Evolutionary conservation across 768 basidiomycete genomes (phyloP), one percentile per base, ranked within the genome.

Genomic region (Lanmaoa rubissima): DNA sequence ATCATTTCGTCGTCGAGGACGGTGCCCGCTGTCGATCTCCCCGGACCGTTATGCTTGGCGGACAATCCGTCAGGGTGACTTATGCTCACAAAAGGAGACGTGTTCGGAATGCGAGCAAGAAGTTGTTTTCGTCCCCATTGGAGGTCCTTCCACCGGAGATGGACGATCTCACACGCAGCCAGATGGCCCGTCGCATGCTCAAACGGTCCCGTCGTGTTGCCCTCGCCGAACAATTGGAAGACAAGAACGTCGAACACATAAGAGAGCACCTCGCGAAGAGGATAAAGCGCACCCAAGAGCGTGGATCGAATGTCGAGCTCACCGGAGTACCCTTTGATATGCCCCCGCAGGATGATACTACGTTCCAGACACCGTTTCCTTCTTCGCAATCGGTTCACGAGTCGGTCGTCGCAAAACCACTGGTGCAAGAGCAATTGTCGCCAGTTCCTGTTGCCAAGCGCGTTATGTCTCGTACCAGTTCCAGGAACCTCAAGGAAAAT

Each of bases 131-230:
- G 1, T 72, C 70, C 42, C 72, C 70, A 2, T 48, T 73, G 34
- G 66, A 72, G 46, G 49, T 58, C 55, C 59, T 75, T 51, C 48
- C 68, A 32, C 55, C 59, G 24, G 62, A 68, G 5, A 53, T 44
- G 28, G 67, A 73, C 31, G 73, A 75, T 57, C 61, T 79, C 19
- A 68, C 77, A 5, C 65, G 70, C 31, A 56, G 69, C 8, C 76
- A 79, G 68, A 77, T 80, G 72, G 69, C 74, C 26, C 73, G 63
- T 19, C 73, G 79, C 28, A 78, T 79, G 74, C 75, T 78, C 61
- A 81, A 81, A 61, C 73, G 80, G 16, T 76, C 78, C 12, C 77
- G 79, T 55, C 72, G 74, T n/a, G 68, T 66, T 14, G 60, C 67
- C 12, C 62, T 67, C 43, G 56, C 63, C 16, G 68, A 62, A 19